Evolutionary conservation across 2,329 filamentous ascomycete species (phyloP).

Genomic region (Verticillium klebahnii): DNA sequence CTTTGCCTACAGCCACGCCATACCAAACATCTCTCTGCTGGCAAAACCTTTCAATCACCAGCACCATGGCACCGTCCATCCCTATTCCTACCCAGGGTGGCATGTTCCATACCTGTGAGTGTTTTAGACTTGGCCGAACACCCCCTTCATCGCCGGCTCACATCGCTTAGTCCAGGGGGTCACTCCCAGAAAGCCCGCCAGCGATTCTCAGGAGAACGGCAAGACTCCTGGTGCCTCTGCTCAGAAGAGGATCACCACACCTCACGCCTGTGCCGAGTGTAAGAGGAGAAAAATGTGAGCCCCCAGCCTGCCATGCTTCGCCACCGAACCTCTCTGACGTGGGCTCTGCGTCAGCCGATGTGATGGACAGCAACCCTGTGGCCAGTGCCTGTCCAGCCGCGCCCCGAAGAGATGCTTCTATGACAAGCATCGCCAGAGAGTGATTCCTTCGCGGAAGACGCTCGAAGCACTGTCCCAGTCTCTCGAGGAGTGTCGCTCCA

Average conservation of each 20-base stretch:
- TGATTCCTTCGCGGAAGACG: conserved; percentile 74
- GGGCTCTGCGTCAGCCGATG: conserved; percentile 49
- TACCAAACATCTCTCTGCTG: not conserved
- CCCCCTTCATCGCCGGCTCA: not conserved
- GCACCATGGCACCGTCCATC: conserved; percentile 11
- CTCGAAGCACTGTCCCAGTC: conserved; percentile 60
- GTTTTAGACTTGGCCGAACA: not conserved
- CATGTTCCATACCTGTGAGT: conserved; percentile 15
- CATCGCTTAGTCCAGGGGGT: conserved; percentile 10
- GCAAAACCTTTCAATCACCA: not conserved
- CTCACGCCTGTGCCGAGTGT: conserved; percentile 70
- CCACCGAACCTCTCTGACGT: conserved; percentile 11
- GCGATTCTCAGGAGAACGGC: conserved; percentile 18
- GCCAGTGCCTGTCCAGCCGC: conserved; percentile 77
- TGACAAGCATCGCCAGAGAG: conserved; percentile 72
- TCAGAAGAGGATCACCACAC: conserved; percentile 49
- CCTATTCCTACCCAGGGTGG: conserved; percentile 12
- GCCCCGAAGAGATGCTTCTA: conserved; percentile 76
- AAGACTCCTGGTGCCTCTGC: conserved; percentile 32
- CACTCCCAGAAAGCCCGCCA: conserved; percentile 12
- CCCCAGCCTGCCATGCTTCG: not conserved
- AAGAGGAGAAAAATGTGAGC: conserved; percentile 70
- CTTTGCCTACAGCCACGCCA: not conserved
- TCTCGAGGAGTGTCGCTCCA: conserved; percentile 60
- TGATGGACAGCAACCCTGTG: conserved; percentile 76